A percentile compares a stretch with the other conserved stretches of the same genome.
These are phyloP conservation scores for Nicotiana undulata DNA, from an alignment of 257 asterid species.

Conservation along the genomic window DNA sequence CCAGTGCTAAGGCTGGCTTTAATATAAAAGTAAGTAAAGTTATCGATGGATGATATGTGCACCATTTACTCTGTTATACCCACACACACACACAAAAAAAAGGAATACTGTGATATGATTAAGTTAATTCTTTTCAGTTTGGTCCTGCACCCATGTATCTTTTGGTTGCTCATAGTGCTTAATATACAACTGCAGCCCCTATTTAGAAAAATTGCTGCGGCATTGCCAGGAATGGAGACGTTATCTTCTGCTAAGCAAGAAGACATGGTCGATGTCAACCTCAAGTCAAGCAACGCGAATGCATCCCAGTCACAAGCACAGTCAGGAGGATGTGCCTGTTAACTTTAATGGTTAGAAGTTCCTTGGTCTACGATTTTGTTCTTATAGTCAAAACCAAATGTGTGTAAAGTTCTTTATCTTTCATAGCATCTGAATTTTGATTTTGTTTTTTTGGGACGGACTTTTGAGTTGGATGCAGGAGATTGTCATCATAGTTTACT, in stretches of 20 bases:
- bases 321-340: constrained; percentile 87
- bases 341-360: constrained; percentile 13
- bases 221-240: constrained; percentile 90
- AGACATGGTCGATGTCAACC: constrained; percentile 90
- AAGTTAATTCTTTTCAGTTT: too few relatives aligned
- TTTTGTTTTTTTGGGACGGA: background rate
- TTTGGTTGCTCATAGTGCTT: background rate
- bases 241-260: constrained; percentile 80
- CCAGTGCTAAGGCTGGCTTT: constrained; percentile 19
- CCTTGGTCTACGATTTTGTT: background rate
- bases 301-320: constrained; percentile 61
- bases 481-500: constrained; percentile 4
- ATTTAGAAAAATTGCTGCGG: constrained; percentile 84
- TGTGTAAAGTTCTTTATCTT: constrained; percentile 15
- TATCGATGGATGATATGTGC: background rate
- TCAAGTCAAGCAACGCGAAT: constrained; percentile 63
- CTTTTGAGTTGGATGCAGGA: background rate
- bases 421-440: background rate
- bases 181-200: constrained; percentile 42
- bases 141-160: too few relatives aligned
- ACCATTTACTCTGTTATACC: background rate
- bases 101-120: too few relatives aligned
- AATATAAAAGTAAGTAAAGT: constrained; percentile 11
- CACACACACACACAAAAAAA: too few relatives aligned
- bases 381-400: background rate